These are phyloP conservation scores for Athelia sp. DNA, from an alignment of 1,284 basidiomycete genomes.

Conservation along the genomic window DNA sequence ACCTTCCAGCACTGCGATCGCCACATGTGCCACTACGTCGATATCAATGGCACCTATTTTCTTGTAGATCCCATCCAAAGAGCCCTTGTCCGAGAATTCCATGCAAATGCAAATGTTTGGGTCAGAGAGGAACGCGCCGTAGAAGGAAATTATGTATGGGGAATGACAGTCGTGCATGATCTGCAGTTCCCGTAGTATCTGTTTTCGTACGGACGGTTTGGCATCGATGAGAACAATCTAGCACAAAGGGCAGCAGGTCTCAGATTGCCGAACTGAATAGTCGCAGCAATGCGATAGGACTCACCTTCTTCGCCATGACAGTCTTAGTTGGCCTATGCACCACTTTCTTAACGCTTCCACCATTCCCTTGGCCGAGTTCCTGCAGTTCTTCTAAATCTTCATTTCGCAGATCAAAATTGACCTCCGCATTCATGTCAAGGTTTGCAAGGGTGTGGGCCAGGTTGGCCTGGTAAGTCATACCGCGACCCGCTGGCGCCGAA, in stretches of 20 bases:
- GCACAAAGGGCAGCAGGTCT: neutral
- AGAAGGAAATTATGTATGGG: constrained; percentile 92
- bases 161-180: constrained; percentile 98
- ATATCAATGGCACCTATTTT: constrained; percentile 88
- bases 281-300: constrained; percentile 15
- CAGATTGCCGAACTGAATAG: neutral
- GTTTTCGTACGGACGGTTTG: constrained; percentile 94
- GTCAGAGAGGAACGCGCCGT: constrained; percentile 92
- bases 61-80: constrained; percentile 92
- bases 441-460: constrained; percentile 72
- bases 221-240: constrained; percentile 98
- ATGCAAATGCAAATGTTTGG: constrained; percentile 99
- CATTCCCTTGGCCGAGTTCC: constrained; percentile 96
- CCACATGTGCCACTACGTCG: constrained; percentile 86
- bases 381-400: constrained; percentile 81
- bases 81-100: constrained; percentile 95
- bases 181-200: constrained; percentile 95
- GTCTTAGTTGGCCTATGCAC: constrained; percentile 85
- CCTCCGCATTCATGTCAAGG: constrained; percentile 70
- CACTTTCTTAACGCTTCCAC: constrained; percentile 96
- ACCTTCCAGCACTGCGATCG: constrained; percentile 89
- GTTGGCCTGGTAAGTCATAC: constrained; percentile 66
- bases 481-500: constrained; percentile 37
- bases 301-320: constrained; percentile 93
- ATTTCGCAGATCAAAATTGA: constrained; percentile 71